Evolutionary conservation across 73 alveolate species (phyloP), one percentile per base, ranked within the genome.

Genomic region (Paramecium sexaurelia): DNA sequence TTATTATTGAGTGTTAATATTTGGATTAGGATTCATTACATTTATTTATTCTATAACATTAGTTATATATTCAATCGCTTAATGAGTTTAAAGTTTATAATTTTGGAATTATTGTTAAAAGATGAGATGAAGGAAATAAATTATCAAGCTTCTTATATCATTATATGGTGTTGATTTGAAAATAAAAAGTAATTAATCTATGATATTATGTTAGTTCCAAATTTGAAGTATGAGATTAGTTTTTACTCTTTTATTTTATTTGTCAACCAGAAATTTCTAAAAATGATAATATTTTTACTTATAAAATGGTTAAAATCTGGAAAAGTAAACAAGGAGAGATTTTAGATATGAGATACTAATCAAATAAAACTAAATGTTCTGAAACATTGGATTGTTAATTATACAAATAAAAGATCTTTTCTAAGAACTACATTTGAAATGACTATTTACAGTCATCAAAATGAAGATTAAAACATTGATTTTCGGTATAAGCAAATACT

Each of bases 291-390:
- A 33, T 27, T 17, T 11, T 6, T 73, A 73, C 68, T 45, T 78
- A 41, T 19, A 78, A 24, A 43, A 78, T 41, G 22, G 43, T 78
- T 3, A 78, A 17, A 13, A 78, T 39, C 24, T 78, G 26, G 3
- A 78, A 29, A 11, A 78, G 33, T 6, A 78, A 32, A 78, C 90
- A 78, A 9, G 90, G 90, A 9, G 90, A 40, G 3, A 45, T 45
- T 39, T 78, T 78, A 7, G 73, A 32, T 1, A 78, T 7, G 1
- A 78, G 17, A 78, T 78, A 78, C 24, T 78, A 33, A 78, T 78
- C 90, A 29, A 78, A 78, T 3, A 78, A 15, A 3, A 78, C 2
- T 78, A 78, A 13, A n/a, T 45, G 40, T 26, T 78, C 90, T 41
- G 68, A 40, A 7, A 78, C 41, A 22, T 78, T 75, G 7, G 17